phyloP scores from a whole-genome alignment of 2,329 filamentous ascomycete genomes.

The Clonostachys byssicola region DNA sequence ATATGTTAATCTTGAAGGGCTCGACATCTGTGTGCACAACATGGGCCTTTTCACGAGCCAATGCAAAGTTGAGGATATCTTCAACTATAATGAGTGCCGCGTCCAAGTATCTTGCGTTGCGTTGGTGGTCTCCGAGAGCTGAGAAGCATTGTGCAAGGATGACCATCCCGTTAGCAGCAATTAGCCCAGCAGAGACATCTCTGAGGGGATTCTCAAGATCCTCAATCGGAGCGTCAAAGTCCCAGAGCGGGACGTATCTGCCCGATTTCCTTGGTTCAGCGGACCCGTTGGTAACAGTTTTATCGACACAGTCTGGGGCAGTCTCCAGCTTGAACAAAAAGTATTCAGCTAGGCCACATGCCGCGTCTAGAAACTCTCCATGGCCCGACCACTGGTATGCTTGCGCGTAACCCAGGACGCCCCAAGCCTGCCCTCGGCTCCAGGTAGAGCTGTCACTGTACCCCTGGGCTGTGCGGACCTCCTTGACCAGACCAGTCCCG shows the following conservation, averaged over 20 bases:
- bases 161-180: constrained; percentile 35
- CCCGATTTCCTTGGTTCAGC: constrained; percentile 1
- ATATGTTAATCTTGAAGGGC: background rate
- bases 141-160: constrained; percentile 26
- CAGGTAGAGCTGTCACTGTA: constrained; percentile 40
- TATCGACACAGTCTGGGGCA: constrained; percentile 17
- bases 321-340: constrained; percentile 34
- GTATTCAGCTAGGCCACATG: constrained; percentile 41
- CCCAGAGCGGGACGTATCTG: constrained; percentile 24
- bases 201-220: constrained; percentile 17
- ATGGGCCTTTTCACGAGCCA: constrained; percentile 15
- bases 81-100: constrained; percentile 18
- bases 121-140: constrained; percentile 1
- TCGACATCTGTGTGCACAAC: background rate
- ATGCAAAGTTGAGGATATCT: constrained; percentile 20
- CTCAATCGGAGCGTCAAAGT: constrained; percentile 41
- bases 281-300: background rate
- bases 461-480: constrained; percentile 43
- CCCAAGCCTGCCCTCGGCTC: constrained; percentile 48
- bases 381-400: constrained; percentile 43
- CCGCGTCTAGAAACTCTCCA: constrained; percentile 33
- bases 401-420: constrained; percentile 43
- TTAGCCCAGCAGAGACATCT: constrained; percentile 30
- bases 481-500: constrained; percentile 31
- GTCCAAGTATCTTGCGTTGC: constrained; percentile 14